A percentile compares a stretch with the other conserved stretches of the same genome.
Evolutionary conservation across 768 basidiomycete species (phyloP).

Genomic region (Symmetrospora coprosmae): DNA sequence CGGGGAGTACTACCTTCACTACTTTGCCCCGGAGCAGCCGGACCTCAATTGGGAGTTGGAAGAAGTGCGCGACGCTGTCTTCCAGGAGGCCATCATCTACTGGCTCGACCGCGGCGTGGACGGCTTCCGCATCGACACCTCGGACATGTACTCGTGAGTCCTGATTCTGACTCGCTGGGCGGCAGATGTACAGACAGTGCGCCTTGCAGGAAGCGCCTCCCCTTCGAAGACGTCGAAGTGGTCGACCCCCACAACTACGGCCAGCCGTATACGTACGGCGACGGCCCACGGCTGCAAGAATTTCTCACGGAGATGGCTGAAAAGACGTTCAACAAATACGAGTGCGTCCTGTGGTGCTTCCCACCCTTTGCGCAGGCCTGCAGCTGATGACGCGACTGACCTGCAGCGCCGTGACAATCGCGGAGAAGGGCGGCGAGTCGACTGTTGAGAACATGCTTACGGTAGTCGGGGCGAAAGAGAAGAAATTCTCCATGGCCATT

Average conservation of each 20-base stretch:
- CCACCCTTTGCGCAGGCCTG: too few species aligned
- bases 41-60: constrained; percentile 63
- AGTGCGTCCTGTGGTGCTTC: too few species aligned
- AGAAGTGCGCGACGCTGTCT: constrained; percentile 5
- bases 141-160: not conserved
- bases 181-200: constrained; percentile 35
- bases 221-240: constrained; percentile 47
- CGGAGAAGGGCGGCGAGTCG: constrained; percentile 37
- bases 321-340: constrained; percentile 49
- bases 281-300: constrained; percentile 52
- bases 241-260: constrained; percentile 38
- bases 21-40: constrained; percentile 53
- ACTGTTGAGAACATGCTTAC: not conserved
- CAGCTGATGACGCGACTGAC: too few species aligned
- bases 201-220: constrained; percentile 37
- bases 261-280: constrained; percentile 14
- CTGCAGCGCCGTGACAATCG: constrained; percentile 44
- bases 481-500: not conserved
- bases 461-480: not conserved
- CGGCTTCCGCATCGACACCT: constrained; percentile 49
- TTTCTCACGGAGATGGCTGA: constrained; percentile 54
- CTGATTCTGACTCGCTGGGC: not conserved
- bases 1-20: constrained; percentile 48
- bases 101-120: constrained; percentile 62
- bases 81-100: constrained; percentile 43